phyloP scores from a whole-genome alignment of 2,329 filamentous ascomycete species.

The Aureobasidium namibiae region DNA sequence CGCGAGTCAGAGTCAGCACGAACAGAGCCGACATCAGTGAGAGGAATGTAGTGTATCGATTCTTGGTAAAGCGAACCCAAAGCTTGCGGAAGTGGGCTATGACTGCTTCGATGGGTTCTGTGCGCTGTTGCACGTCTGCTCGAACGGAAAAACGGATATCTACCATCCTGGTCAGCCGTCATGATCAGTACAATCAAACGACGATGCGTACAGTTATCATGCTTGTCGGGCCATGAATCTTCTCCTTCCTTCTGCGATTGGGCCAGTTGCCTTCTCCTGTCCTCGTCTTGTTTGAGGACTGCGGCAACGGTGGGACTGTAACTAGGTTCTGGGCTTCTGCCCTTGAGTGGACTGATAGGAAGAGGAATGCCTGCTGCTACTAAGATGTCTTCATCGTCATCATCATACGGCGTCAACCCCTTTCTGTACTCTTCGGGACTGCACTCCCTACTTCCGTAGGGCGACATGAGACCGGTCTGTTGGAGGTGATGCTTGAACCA shows the following conservation, averaged over 20 bases:
- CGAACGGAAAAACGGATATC: conserved; percentile 83
- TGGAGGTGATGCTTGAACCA: conserved; percentile 43
- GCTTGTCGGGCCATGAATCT: conserved; percentile 10
- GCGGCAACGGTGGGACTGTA: conserved; percentile 15
- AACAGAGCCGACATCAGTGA: conserved; percentile 56
- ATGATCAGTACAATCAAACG: conserved; percentile 11
- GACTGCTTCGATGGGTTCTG: conserved; percentile 70
- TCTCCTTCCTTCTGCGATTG: conserved; percentile 1
- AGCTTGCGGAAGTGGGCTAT: conserved; percentile 55
- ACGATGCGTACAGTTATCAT: conserved; percentile 27
- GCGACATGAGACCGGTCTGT: conserved; percentile 22
- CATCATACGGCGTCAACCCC: conserved; percentile 31
- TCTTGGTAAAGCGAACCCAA: conserved; percentile 55
- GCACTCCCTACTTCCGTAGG: conserved; percentile 30
- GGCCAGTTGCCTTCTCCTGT: conserved; percentile 7
- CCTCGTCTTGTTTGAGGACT: conserved; percentile 9
- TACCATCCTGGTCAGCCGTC: conserved; percentile 30
- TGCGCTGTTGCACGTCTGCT: conserved; percentile 80
- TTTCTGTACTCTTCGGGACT: conserved; percentile 50
- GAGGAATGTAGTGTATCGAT: conserved; percentile 58
- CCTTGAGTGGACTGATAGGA: conserved; percentile 45
- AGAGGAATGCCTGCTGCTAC: conserved; percentile 41
- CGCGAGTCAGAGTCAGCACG: conserved; percentile 56
- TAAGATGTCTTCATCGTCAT: conserved; percentile 40
- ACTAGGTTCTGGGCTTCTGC: conserved; percentile 24